Evolutionary conservation across 2,329 filamentous ascomycete species (phyloP).

Genomic region (Proliferodiscus dingleyae): DNA sequence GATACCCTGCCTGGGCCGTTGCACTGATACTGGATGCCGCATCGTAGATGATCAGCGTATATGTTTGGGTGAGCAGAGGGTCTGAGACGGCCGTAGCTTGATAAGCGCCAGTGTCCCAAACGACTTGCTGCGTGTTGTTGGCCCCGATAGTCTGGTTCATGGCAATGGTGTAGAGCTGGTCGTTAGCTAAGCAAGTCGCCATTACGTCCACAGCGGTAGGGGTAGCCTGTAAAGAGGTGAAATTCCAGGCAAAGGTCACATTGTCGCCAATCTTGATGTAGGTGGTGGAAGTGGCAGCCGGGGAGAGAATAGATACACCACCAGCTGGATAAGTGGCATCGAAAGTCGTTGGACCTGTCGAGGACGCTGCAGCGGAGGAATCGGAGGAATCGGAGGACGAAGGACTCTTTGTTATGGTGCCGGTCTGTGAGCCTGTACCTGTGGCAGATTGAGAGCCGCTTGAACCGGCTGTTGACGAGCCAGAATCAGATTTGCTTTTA

Average conservation of each 20-base stretch:
- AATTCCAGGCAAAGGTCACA: slow-evolving; percentile 61
- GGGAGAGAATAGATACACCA: slow-evolving; percentile 49
- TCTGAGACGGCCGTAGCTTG: slow-evolving; percentile 37
- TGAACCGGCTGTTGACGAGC: background rate
- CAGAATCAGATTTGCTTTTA: slow-evolving; percentile 7
- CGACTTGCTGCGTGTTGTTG: slow-evolving; percentile 45
- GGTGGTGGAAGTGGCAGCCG: slow-evolving; percentile 40
- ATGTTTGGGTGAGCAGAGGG: slow-evolving; percentile 49
- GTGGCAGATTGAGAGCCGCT: slow-evolving; percentile 3
- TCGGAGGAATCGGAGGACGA: slow-evolving; percentile 1
- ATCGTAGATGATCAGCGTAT: slow-evolving; percentile 59
- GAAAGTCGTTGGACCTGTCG: slow-evolving; percentile 31
- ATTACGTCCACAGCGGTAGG: slow-evolving; percentile 58
- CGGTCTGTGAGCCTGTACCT: background rate
- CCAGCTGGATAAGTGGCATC: slow-evolving; percentile 44
- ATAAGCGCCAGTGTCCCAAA: slow-evolving; percentile 53
- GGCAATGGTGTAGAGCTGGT: slow-evolving; percentile 55
- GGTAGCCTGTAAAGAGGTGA: slow-evolving; percentile 53
- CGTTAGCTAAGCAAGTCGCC: slow-evolving; percentile 48
- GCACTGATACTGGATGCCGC: slow-evolving; percentile 47
- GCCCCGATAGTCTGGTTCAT: slow-evolving; percentile 54
- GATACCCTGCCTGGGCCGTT: slow-evolving; percentile 50
- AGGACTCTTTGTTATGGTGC: slow-evolving; percentile 2
- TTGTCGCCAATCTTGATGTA: slow-evolving; percentile 57
- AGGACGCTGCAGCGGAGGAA: slow-evolving; percentile 3